Conservation (phyloP, 2,329 filamentous ascomycete species). For the Apiospora hydei region DNA sequence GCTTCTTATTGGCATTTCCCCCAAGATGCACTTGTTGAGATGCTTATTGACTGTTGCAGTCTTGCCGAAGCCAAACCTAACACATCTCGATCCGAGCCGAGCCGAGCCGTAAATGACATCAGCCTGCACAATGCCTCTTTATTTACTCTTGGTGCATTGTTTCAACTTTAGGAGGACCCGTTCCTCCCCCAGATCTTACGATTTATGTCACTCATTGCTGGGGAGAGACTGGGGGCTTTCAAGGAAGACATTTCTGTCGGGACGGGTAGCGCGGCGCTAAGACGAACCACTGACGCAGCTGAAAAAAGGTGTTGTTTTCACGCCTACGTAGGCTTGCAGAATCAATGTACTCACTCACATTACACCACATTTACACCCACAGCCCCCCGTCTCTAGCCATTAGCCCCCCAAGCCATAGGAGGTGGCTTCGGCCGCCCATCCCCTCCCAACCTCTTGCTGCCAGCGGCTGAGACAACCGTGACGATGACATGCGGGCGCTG, state of each 20-base stretch:
- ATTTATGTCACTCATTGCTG: background rate
- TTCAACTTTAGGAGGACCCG: too few species aligned
- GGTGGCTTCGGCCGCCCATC: too few species aligned
- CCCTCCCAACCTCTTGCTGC: background rate
- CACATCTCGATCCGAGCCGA: background rate
- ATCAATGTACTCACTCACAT: background rate
- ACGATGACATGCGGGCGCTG: background rate
- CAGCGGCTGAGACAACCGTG: constrained; percentile 6
- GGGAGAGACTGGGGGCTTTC: background rate
- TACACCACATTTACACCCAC: background rate
- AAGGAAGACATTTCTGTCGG: background rate
- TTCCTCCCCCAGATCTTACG: background rate
- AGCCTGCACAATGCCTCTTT: background rate
- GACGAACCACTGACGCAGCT: constrained; percentile 13
- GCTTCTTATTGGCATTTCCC: background rate
- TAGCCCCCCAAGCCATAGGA: background rate
- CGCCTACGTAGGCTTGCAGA: background rate
- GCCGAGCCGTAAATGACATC: background rate
- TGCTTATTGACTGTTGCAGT: background rate
- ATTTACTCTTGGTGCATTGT: background rate
- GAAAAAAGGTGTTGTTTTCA: background rate
- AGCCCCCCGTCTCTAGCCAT: background rate
- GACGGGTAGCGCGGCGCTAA: background rate
- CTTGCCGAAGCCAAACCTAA: background rate
- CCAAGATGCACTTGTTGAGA: background rate